Evolutionary conservation across 148 eudicot species (phyloP), one percentile per base, ranked within the genome.

Genomic region (Nepenthes gracilis): DNA sequence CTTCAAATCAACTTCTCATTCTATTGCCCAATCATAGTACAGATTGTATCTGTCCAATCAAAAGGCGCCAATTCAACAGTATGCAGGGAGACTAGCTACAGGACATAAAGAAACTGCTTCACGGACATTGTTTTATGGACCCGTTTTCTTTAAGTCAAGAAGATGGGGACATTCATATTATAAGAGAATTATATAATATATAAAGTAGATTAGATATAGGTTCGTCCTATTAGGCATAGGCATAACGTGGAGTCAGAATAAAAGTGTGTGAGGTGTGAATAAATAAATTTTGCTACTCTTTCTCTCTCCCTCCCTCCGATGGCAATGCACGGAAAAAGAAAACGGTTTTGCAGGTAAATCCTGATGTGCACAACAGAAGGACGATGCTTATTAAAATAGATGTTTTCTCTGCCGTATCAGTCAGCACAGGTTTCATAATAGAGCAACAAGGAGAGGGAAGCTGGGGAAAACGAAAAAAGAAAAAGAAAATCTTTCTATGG

Each of bases 241-340:
- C 66, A 72, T 68, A 76, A 72, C 74, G 64, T 76, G 80, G 59
- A 60, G 74, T 60, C 64, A 62, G 67, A 63, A 60, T 58, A 67
- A 68, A 61, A 63, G 67, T 59, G 60, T 66, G 32, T 66, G 32
- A 37, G n/a, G 70, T 45, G 64, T 76, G 55, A 68, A 68, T 76
- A 76, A 68, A 76, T 62, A 69, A 67, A 54, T 64, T 40, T 40
- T 8, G 6, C 45, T 40, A 40, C 45, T 40, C 45, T 40, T 8
- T 54, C 72, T 53, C 43, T 23, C 67, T 53, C 75, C 60, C 52
- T 38, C 69, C 61, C 48, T 35, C 33, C 33, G 23, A 23, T 23
- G 23, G 23, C 23, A 23, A 40, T 8, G 45, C 45, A 8, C 45
- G 45, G 6, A 4, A 4, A 40, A 40, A 8, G 8, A 8, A 40